Conservation (phyloP, 1,139 yeast genomes). For the Candida mesenterica region DNA sequence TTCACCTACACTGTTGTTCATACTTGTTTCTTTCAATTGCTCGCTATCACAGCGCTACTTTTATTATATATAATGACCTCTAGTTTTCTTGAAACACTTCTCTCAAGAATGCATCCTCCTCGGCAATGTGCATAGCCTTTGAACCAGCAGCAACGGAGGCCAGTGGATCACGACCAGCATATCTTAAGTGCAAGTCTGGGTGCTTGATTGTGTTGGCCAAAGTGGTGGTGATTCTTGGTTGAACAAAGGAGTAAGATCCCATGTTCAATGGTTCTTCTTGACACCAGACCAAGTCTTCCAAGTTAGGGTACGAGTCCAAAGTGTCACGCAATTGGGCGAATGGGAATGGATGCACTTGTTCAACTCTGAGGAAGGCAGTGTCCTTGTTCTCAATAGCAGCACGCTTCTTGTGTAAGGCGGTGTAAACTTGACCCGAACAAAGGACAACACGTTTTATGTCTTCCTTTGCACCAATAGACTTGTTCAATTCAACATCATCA, state of each 20-base stretch:
- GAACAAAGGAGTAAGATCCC: slow-evolving; percentile 81
- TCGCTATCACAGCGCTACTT: no score
- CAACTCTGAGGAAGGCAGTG: slow-evolving; percentile 86
- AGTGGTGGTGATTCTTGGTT: slow-evolving; percentile 79
- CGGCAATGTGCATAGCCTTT: slow-evolving; percentile 81
- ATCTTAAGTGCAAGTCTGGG: slow-evolving; percentile 61
- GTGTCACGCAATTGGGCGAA: slow-evolving; percentile 88
- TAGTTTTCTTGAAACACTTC: slow-evolving; percentile 58
- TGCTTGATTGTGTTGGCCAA: slow-evolving; percentile 72
- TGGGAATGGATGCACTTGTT: slow-evolving; percentile 99
- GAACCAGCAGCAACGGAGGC: slow-evolving; percentile 99
- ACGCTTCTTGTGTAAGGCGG: slow-evolving; percentile 89
- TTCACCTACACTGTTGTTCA: no score
- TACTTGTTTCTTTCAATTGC: no score
- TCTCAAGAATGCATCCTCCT: slow-evolving; percentile 82
- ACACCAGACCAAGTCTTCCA: slow-evolving; percentile 91
- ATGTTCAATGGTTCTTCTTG: slow-evolving; percentile 99
- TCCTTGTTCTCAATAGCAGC: slow-evolving; percentile 69
- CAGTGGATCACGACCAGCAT: slow-evolving; percentile 97
- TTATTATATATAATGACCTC: not conserved
- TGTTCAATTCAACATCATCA: slow-evolving; percentile 85
- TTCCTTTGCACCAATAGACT: slow-evolving; percentile 69
- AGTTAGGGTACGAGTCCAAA: slow-evolving; percentile 73
- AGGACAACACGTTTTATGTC: slow-evolving; percentile 87
- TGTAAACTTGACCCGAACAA: slow-evolving; percentile 91